A percentile compares a stretch with the other conserved stretches of the same genome.
Conservation (phyloP, 2,329 filamentous ascomycete genomes). For the Ramularia endophylla region DNA sequence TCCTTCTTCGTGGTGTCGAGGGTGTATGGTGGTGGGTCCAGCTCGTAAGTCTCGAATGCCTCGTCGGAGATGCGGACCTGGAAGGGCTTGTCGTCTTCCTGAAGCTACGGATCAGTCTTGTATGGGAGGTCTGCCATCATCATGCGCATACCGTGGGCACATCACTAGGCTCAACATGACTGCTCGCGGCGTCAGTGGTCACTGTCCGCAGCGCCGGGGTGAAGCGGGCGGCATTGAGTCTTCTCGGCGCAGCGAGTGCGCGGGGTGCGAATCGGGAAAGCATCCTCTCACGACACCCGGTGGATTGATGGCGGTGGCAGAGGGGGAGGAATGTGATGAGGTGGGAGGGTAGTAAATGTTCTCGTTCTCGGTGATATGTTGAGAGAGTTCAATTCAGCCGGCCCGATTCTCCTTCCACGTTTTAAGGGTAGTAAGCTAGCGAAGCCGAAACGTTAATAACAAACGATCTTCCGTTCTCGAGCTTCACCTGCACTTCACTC, state of each 20-base stretch:
- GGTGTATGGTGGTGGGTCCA: slow-evolving; percentile 92
- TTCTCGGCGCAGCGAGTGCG: slow-evolving; percentile 29
- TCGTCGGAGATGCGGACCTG: slow-evolving; percentile 89
- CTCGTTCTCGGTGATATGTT: slow-evolving; percentile 5
- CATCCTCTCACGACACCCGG: slow-evolving; percentile 21
- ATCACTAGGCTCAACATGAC: slow-evolving; percentile 74
- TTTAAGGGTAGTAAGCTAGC: too few species aligned
- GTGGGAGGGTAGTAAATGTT: slow-evolving; percentile 1
- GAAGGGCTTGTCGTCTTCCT: slow-evolving; percentile 95
- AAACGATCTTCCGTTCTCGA: too few species aligned
- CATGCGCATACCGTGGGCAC: slow-evolving; percentile 56
- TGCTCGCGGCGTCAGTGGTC: slow-evolving; percentile 90
- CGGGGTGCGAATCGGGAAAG: slow-evolving; percentile 34
- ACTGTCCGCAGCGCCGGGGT: slow-evolving; percentile 59
- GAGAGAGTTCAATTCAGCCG: slow-evolving; percentile 1
- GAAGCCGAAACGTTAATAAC: too few species aligned
- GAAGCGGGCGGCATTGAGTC: slow-evolving; percentile 25
- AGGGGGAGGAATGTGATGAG: slow-evolving; percentile 4
- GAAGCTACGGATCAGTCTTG: slow-evolving; percentile 15
- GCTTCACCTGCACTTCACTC: neutral
- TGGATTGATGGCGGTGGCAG: slow-evolving; percentile 2
- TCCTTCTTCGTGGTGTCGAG: slow-evolving; percentile 94
- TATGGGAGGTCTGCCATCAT: neutral
- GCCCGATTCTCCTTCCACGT: neutral
- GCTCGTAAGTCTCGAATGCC: slow-evolving; percentile 99